phyloP scores from a whole-genome alignment of 2,329 filamentous ascomycete species.

The Monosporascus sp. region DNA sequence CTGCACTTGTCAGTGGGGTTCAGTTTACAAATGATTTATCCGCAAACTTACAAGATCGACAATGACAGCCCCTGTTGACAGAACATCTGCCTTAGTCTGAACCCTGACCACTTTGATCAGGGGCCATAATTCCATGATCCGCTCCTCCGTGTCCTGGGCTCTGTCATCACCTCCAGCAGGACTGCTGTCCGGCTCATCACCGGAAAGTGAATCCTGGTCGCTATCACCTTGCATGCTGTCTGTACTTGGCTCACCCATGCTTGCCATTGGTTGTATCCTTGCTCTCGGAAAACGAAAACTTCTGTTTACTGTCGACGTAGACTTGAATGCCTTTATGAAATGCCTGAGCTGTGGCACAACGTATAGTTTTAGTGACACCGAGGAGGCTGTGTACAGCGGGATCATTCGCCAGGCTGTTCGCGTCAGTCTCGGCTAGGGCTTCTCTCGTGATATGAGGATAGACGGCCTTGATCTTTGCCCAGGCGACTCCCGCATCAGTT shows the following conservation, averaged over 20 bases:
- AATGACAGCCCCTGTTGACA: conserved; percentile 49
- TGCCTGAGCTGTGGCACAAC: conserved; percentile 24
- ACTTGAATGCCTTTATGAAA: conserved; percentile 42
- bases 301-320: conserved; percentile 53
- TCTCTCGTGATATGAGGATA: conserved; percentile 22
- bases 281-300: conserved; percentile 10
- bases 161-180: background rate
- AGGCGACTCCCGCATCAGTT: conserved; percentile 35
- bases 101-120: conserved; percentile 38
- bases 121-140: conserved; percentile 32
- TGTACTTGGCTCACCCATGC: background rate
- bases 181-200: no score
- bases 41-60: conserved; percentile 43
- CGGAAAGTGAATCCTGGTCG: background rate
- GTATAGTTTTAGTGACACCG: conserved; percentile 37
- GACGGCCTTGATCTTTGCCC: conserved; percentile 34
- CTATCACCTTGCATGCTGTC: background rate
- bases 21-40: background rate
- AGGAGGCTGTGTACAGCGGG: conserved; percentile 35
- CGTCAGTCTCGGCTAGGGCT: conserved; percentile 10
- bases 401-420: conserved; percentile 37
- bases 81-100: conserved; percentile 41
- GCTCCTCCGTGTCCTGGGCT: background rate
- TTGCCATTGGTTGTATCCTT: background rate
- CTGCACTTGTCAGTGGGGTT: conserved; percentile 15